phyloP scores from a whole-genome alignment of 2,329 filamentous ascomycete species.

The Gliomastix tumulicola region DNA sequence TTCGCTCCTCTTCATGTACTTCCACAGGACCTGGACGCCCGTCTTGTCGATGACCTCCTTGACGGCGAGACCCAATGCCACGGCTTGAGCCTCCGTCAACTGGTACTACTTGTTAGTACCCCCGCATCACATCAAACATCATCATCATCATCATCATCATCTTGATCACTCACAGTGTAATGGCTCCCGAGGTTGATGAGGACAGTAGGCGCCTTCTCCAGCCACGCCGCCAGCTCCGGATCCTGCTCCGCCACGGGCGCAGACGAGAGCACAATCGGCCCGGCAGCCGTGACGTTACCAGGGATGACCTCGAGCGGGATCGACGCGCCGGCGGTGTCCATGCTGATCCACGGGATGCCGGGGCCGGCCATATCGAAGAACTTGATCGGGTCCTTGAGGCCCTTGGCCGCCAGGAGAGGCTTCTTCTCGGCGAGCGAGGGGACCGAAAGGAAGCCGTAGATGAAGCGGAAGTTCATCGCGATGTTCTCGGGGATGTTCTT shows the following conservation, averaged over 20 bases:
- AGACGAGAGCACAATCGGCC: conserved; percentile 12
- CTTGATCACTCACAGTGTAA: background rate
- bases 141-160: background rate
- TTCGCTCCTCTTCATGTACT: conserved; percentile 6
- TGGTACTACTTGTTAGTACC: background rate
- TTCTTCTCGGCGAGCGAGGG: conserved; percentile 14
- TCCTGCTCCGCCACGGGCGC: conserved; percentile 14
- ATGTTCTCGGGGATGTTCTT: conserved; percentile 18
- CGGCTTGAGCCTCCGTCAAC: background rate
- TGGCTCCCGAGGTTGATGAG: conserved; percentile 17
- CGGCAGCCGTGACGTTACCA: conserved; percentile 10
- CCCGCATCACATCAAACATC: background rate
- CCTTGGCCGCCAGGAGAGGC: conserved; percentile 10
- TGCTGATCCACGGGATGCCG: conserved; percentile 19
- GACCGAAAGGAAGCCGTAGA: conserved; percentile 16
- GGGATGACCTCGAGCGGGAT: conserved; percentile 14
- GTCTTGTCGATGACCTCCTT: conserved; percentile 6
- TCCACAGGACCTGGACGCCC: conserved; percentile 19
- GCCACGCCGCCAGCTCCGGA: conserved; percentile 13
- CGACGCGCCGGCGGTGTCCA: conserved; percentile 13
- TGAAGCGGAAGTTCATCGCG: conserved; percentile 21
- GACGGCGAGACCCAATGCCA: conserved; percentile 13
- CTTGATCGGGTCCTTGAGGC: conserved; percentile 12
- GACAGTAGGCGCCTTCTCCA: conserved; percentile 11
- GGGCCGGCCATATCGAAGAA: conserved; percentile 14